A percentile compares a stretch with the other conserved stretches of the same genome.
Evolutionary conservation across 176 grass and related monocot species (phyloP).

Genomic region (Musa troglodytarum): DNA sequence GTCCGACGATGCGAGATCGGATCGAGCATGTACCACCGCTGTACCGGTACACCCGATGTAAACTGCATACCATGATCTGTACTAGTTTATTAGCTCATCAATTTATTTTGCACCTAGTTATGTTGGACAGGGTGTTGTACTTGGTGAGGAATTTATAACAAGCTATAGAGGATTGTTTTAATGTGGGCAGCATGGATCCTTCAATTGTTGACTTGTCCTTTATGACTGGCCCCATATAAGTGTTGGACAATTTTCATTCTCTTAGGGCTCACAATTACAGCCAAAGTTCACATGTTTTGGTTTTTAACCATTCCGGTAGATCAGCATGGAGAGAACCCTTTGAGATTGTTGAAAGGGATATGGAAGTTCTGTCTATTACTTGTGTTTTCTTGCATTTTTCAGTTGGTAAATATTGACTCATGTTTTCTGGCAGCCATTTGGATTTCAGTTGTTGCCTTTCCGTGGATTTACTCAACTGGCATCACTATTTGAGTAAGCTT

Average conservation of each 20-base stretch:
- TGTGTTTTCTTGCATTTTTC: neutral
- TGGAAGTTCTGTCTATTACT: neutral
- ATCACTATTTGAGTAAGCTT: slow-evolving; percentile 88
- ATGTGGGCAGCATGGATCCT: neutral
- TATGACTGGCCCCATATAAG: neutral
- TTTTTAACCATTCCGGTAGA: neutral
- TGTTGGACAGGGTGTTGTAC: too few species aligned
- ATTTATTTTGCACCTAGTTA: too few species aligned
- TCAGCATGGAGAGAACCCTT: neutral
- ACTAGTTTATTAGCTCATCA: too few species aligned
- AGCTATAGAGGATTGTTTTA: neutral
- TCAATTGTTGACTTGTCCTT: neutral
- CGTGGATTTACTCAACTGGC: slow-evolving; percentile 85
- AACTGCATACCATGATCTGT: too few species aligned
- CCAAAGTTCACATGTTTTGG: neutral
- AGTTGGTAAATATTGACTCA: neutral
- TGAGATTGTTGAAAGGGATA: neutral
- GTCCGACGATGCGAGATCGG: too few species aligned
- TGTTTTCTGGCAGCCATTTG: slow-evolving; percentile 67
- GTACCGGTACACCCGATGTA: too few species aligned
- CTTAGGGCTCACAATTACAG: neutral
- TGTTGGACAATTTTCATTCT: neutral
- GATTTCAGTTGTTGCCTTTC: slow-evolving; percentile 89
- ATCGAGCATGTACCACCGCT: too few species aligned
- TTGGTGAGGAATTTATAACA: too few species aligned